Percentiles rank a stretch among this genome's conserved stretches.
Evolutionary conservation across 1,284 basidiomycete species (phyloP).

Genomic region (Marasmius fiardii): DNA sequence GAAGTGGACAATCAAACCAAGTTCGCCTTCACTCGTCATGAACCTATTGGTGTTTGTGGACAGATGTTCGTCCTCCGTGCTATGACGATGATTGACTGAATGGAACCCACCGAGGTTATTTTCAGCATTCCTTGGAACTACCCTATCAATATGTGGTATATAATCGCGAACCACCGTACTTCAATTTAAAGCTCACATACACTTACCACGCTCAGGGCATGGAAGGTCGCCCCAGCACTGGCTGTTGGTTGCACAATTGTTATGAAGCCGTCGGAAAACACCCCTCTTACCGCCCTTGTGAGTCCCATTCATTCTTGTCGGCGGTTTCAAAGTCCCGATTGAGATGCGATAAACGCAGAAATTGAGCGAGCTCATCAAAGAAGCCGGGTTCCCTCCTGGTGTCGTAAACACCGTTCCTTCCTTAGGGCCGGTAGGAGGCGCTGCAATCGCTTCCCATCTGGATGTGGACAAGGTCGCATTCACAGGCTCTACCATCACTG

Average conservation of each 20-base stretch:
- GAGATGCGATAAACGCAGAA: conserved; percentile 40
- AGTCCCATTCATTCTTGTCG: conserved; percentile 21
- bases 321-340: conserved; percentile 4
- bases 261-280: conserved; percentile 92
- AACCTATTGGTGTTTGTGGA: conserved; percentile 92
- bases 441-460: conserved; percentile 73
- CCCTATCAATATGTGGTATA: conserved; percentile 85
- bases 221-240: conserved; percentile 90
- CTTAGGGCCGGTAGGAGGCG: conserved; percentile 79
- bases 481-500: conserved; percentile 85
- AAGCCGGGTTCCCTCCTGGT: conserved; percentile 88
- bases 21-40: conserved; percentile 84
- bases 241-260: conserved; percentile 87
- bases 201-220: conserved; percentile 52
- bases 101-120: conserved; percentile 2
- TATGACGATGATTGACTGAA: conserved; percentile 7
- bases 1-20: conserved; percentile 81
- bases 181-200: conserved; percentile 8
- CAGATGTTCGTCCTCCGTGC: conserved; percentile 62
- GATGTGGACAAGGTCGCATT: conserved; percentile 87
- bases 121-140: conserved; percentile 88
- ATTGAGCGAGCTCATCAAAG: conserved; percentile 75
- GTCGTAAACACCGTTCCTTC: conserved; percentile 91
- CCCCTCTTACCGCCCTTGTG: conserved; percentile 85
- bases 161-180: not conserved